Evolutionary conservation across 805 yeast genomes (phyloP), one percentile per base, ranked within the genome.

Genomic region (Yarrowia sp.): DNA sequence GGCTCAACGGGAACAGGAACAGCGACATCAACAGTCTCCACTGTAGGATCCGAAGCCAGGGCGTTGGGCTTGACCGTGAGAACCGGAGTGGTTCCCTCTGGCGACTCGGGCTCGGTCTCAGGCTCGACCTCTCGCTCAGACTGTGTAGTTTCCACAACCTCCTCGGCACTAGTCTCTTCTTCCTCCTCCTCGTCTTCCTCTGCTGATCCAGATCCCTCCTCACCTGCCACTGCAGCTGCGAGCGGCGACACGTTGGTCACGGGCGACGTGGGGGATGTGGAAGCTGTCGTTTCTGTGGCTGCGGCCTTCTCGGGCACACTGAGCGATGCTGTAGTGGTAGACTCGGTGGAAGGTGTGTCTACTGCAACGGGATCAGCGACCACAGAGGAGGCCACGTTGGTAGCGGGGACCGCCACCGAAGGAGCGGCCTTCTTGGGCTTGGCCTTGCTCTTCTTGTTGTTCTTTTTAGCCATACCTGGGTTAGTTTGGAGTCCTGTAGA

Each of bases 1-100:
- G 68, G 66, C 38, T 65, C 66, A 38, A 39, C 68, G 17, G 68
- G 66, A 14, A 34, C 67, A 39, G 68, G 68, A 6, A 55, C 49
- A 15, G 40, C 9, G 9, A 34, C 49, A 19, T 53, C 68, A 2
- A 42, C 50, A 3, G 50, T 39, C 50, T 56, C 63, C 6, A 61
- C 55, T 12, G 24, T 20, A 6, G 66, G 53, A 46, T 61, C 66
- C 7, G 55, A 14, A 36, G 49, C 67, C 46, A 65, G 40, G 7
- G 64, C 56, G 13, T 49, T 33, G 30, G 67, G 67, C 65, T 49
- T 36, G n/a, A 50, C 56, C 4, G 64, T 38, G 15, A 63, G 24
- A 10, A 50, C 56, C 2, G 67, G 39, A 9, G 67, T 46, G 17
- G 61, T 50, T 50, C 46, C 56, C 24, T 49, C 67, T 49, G 67